Base-by-base conservation (phyloP, 371 early-diverging fungal genomes). In the Phascolomyces articulosus region DNA sequence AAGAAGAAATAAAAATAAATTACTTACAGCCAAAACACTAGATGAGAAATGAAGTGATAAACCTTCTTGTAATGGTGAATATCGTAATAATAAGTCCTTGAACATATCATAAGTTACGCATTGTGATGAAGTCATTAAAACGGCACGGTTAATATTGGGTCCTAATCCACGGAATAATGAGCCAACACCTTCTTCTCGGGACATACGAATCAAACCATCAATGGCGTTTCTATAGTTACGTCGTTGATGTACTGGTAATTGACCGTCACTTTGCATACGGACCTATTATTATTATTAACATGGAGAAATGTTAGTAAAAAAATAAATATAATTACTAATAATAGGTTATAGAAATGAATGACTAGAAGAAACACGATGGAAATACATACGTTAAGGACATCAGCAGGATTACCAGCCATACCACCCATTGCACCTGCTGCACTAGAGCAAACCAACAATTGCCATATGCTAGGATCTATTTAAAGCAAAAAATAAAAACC, bases 401-500 rank as follows among this genome's bases (percentile, higher is more conserved):
- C 93, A n/a, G 88, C 90, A 0, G 91, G 91, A 55, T 89, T 87
- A n/a, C 90, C 90, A 57, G 85, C 82, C 3, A 84, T 66, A 15
- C 91, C 92, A 54, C 89, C 91, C 15, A 85, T 73, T 3, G 82
- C 80, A 23, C 91, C 91, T 16, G 89, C 91, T 0, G 76, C 61
- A 20, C 83, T 72, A 1, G 85, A 87, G 10, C 85, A 78, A 6
- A 78, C n/a, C 1, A 89, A 69, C 53, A 84, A 67, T 54, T 82
- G 79, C 66, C 75, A 75, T n/a, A 79, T 70, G 13, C 80, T 63
- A 55, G 70, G 75, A 26, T 71, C 78, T 72, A 62, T 16, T 58
- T 27, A 31, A n/a, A n/a, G n/a, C n/a, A n/a, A 34, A 23, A 11
- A 20, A 20, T 4, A 58, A 0, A 23, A 58, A 20, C 58, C n/a